A percentile compares a stretch with the other conserved stretches of the same genome.
Conservation (phyloP, 2,329 filamentous ascomycete genomes). For the Aspergillus carbonarius region DNA sequence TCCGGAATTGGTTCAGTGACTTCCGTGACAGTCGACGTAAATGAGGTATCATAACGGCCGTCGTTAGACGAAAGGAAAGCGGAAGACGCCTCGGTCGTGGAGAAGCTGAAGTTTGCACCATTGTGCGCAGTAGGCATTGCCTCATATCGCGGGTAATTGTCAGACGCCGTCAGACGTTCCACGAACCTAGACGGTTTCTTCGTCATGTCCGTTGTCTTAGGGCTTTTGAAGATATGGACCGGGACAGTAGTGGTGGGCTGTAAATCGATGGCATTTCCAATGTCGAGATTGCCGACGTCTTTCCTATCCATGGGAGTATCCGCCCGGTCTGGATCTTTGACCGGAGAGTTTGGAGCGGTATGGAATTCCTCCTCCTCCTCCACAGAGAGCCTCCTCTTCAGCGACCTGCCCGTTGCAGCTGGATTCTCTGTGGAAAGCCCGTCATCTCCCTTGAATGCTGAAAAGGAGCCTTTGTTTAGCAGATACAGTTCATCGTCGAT, state of each 20-base stretch:
- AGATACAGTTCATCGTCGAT: conserved; percentile 37
- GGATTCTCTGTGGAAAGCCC: conserved; percentile 7
- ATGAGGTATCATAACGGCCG: conserved; percentile 23
- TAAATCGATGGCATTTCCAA: background rate
- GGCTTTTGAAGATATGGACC: conserved; percentile 8
- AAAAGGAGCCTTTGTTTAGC: conserved; percentile 22
- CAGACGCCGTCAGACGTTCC: conserved; percentile 20
- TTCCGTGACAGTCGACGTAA: conserved; percentile 27
- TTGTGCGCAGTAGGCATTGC: conserved; percentile 12
- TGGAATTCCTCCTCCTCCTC: conserved; percentile 30
- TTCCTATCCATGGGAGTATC: background rate
- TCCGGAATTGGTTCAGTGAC: conserved; percentile 27
- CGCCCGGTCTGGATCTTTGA: conserved; percentile 11
- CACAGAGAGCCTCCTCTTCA: conserved; percentile 18
- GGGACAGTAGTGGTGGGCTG: background rate
- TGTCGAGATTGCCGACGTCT: background rate
- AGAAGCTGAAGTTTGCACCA: conserved; percentile 23
- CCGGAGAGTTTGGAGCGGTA: conserved; percentile 33
- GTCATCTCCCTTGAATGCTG: background rate
- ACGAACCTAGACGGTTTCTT: conserved; percentile 15
- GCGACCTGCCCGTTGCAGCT: conserved; percentile 1
- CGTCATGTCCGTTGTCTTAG: background rate
- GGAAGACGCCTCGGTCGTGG: conserved; percentile 20
- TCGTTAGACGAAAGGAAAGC: conserved; percentile 17
- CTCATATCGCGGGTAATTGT: conserved; percentile 20